Base-by-base conservation (phyloP, 805 yeast species). In the Starmerella apicola region DNA sequence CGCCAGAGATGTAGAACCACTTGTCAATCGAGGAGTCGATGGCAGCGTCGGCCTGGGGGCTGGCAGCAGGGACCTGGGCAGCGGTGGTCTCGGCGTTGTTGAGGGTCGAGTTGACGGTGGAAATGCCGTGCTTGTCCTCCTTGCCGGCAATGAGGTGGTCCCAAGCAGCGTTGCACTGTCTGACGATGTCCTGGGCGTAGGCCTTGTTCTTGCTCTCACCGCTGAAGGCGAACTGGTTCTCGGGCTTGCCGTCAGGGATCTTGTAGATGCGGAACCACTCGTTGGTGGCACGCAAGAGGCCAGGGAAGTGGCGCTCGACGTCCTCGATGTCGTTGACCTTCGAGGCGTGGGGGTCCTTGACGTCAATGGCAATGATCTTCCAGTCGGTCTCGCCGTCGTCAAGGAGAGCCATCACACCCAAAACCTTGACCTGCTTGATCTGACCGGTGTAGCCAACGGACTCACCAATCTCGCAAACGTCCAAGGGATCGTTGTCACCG, bases 221-320 rank as follows among this genome's bases (percentile, higher is more conserved):
- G 45, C 82, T 72, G 76, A 84, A 85, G n/a, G 96, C 97, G 62
- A 91, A 88, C 65, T 80, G 81, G 67, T 91, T 91, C 65, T 76
- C 82, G 55, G 95, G 94, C 72, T 91, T 91, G 47, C 97, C 98
- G 62, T 88, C 98, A 40, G 98, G 96, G 53, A 85, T 73, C 66
- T 91, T 91, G 77, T 91, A 91, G 65, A 86, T 85, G 63, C 93
- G 81, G 77, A 91, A 91, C 98, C 98, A 91, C 66, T 82, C 94
- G 63, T 85, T 78, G 43, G 97, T 91, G 50, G 94, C 81, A 61
- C 94, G 81, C 58, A 91, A 68, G 44, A 91, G 70, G 40, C 95
- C 95, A 44, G 98, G 98, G 63, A 86, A 76, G 60, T 80, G 78
- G 56, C 72, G 74, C 63, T 74, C 85, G 49, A 91, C 94, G 56